Base-by-base conservation (phyloP, 352 stramenopile genomes). In the Chloridella minuta region DNA sequence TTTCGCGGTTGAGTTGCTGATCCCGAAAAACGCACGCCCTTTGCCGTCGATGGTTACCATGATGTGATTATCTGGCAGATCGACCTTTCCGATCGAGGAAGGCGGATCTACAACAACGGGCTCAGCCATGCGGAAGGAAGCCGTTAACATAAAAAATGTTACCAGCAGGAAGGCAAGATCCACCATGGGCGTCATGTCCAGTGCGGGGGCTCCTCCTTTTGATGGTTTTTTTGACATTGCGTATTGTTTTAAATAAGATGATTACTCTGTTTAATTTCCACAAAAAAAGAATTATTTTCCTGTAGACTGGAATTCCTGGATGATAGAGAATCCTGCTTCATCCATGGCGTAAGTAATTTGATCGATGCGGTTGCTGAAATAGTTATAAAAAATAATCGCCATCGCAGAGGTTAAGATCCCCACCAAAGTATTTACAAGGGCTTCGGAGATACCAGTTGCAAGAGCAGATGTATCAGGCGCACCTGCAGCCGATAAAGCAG, bases 91-190 rank as follows among this genome's bases (percentile, higher is more conserved):
- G 10, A 66, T 66, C 10, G 40, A 66, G 10, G 40, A 66, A 66
- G 40, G 40, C n/a, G 40, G 40, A 66, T 66, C 40, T 18, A 66
- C 40, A 10, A n/a, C n/a, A 10, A 66, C 40, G 10, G 40, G 40
- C 40, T 66, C 40, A n/a, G 40, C 40, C 40, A 66, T 66, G n/a
- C 40, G 40, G n/a, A 66, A 66, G n/a, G 40, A 66, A 66, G 40
- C 40, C n/a, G 40, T 66, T n/a, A 66, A n/a, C 40, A 66, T 66
- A 66, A 66, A 66, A 66, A 66, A 66, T 66, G 40, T 66, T 66
- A 66, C 40, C 40, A 66, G 40, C 40, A 66, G 40, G 40, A 66
- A 66, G n/a, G 40, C 40, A 18, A 66, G n/a, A 66, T 66, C 40
- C 40, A 66, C 40, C 40, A 66, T 66, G 40, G 40, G 40, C 40